Evolutionary conservation across 2,329 filamentous ascomycete genomes (phyloP).

Genomic region (Trichoderma harzianum): DNA sequence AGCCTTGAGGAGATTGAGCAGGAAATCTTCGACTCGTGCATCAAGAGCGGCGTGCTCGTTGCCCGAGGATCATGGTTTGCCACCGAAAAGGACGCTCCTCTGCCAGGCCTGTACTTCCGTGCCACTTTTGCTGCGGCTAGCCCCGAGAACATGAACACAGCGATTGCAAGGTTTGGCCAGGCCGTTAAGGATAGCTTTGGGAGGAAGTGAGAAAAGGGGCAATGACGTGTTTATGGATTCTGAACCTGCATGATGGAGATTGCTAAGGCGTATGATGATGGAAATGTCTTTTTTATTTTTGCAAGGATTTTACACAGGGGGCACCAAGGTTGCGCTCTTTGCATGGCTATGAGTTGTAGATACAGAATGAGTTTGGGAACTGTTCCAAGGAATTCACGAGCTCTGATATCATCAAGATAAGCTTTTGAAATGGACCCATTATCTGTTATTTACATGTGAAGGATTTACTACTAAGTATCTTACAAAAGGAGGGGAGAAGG

Average conservation of each 20-base stretch:
- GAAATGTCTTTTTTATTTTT: neutral
- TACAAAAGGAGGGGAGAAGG: neutral
- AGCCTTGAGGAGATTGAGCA: conserved; percentile 71
- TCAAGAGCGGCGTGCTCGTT: conserved; percentile 74
- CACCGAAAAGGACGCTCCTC: conserved; percentile 61
- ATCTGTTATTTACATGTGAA: neutral
- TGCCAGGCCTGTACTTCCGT: conserved; percentile 75
- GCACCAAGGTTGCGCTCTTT: neutral
- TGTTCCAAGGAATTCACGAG: neutral
- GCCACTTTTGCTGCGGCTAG: conserved; percentile 84
- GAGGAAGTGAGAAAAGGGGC: conserved; percentile 25
- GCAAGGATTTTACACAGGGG: neutral
- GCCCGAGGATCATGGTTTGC: conserved; percentile 90
- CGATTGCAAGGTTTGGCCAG: conserved; percentile 70
- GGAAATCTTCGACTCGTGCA: conserved; percentile 74
- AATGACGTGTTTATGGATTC: neutral
- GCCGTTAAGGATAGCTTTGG: conserved; percentile 62
- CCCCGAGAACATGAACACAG: conserved; percentile 65
- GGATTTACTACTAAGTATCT: neutral
- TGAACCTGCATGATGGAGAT: neutral
- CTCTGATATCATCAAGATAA: neutral
- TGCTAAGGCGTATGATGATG: neutral
- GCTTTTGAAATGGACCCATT: neutral
- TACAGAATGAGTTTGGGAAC: neutral
- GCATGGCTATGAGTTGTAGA: neutral